Base-by-base conservation (phyloP, 345 rosid genomes). In the Hevea brasiliensis region DNA sequence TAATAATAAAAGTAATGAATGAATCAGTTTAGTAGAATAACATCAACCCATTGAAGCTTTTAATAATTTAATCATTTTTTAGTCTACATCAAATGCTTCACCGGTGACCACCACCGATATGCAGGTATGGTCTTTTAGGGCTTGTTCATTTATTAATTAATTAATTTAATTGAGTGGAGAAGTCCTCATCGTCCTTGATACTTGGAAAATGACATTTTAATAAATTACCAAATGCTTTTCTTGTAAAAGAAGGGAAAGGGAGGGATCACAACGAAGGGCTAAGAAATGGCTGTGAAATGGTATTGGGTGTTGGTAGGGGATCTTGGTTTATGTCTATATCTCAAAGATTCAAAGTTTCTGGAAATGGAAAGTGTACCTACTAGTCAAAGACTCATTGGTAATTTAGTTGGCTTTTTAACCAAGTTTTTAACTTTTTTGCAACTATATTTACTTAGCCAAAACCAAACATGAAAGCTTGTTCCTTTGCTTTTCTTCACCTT, bases 311-410 rank as follows among this genome's bases (percentile, higher is more conserved):
- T 60, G 58, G 55, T 65, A 63, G 80, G 32, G 54, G 64, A 65
- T 64, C 75, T 44, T 7, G 55, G 65, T 50, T 60, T 0, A 18
- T 58, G 77, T 72, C 80, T 47, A 45, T 59, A 27, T 65, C 70
- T 66, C 48, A 6, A 57, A 77, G 55, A 71, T 71, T 55, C 74
- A 63, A 40, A 66, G 71, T 68, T 74, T 74, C 77, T 72, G 44
- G 32, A 72, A 67, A n/a, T 40, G 32, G 68, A 70, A 72, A 72
- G 65, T 47, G 2, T n/a, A 24, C 23, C 23, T 53, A 56, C 55
- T 67, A 32, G 73, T 61, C 76, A 81, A 71, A 65, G 47, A 23
- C 61, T 57, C 42, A 8, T 24, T 20, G 40, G 54, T 6, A 69
- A 37, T 2, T 59, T 32, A 4, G 37, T 32, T 32, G 37, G 37